Evolutionary conservation across 805 yeast species (phyloP).

Genomic region (Hemisphaericaspora nanyangensis): DNA sequence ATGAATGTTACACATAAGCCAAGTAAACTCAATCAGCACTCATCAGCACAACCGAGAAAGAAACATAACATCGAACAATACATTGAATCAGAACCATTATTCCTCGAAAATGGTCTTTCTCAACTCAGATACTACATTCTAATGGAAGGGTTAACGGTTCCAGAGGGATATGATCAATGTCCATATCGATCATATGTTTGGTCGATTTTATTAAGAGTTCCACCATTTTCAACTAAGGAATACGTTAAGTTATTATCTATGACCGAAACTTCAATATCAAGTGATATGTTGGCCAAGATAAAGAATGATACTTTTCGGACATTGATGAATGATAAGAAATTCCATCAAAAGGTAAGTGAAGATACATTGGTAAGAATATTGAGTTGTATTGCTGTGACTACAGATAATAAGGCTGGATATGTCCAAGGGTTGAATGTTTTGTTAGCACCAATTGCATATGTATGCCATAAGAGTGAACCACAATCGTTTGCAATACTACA

Average conservation of each 20-base stretch:
- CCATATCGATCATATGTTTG: conserved; percentile 75
- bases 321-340: conserved; percentile 65
- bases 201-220: conserved; percentile 68
- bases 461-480: conserved; percentile 70
- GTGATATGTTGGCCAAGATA: conserved; percentile 62
- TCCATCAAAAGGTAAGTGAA: conserved; percentile 66
- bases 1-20: too few species aligned
- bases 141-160: conserved; percentile 37
- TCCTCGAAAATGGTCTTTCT: conserved; percentile 30
- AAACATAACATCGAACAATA: conserved; percentile 38
- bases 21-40: too few species aligned
- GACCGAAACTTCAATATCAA: conserved; percentile 46
- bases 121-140: conserved; percentile 37
- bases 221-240: conserved; percentile 50
- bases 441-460: conserved; percentile 77
- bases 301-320: conserved; percentile 85
- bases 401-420: conserved; percentile 40
- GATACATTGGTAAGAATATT: conserved; percentile 63
- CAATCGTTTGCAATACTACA: conserved; percentile 76
- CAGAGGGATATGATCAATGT: conserved; percentile 49
- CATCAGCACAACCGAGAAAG: conserved; percentile 14
- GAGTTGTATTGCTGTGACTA: conserved; percentile 63
- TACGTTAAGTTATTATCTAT: conserved; percentile 51
- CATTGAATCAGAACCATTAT: conserved; percentile 31
- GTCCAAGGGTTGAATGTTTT: conserved; percentile 94